Evolutionary conservation across 106 monocot species (phyloP), one percentile per base, ranked within the genome.

Genomic region (Cymbidium sinense): DNA sequence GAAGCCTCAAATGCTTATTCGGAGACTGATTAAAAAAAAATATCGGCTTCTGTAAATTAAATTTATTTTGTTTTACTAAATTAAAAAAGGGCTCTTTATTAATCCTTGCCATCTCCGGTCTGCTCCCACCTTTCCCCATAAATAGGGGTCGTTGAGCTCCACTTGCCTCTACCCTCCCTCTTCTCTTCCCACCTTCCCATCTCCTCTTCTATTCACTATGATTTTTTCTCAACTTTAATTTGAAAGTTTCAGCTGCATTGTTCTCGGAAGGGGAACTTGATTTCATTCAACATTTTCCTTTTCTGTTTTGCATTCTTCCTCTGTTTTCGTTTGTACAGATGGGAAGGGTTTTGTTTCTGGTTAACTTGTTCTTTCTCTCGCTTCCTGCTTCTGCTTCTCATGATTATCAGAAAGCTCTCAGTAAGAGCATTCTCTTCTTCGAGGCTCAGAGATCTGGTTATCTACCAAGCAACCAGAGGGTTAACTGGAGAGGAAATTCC

Each of bases 371-470:
- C 31, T 39, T 75, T 27, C 10, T 87, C 44, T 19, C 43, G 23
- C 54, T 25, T 70, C 79, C 33, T 27, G 86, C 76, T 10, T 27
- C 20, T 37, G 88, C 81, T 34, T 82, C 88, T 30, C 98, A 98
- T 80, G 96, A 98, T 81, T 94, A 98, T 69, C 79, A 81, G 44
- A 75, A 78, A 55, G 96, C 96, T 77, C 82, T 98, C 31, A 91
- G 80, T 44, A 94, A 94, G 86, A 87, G 91, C 85, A 85, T 94
- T 82, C 82, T 94, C 76, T 94, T 86, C 86, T 91, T 90, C 70
- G 94, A 98, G 85, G 96, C 96, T 18, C 96, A 98, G 88, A 90
- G 96, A 78, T 98, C 96, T 67, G 96, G 96, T 0, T 44, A 79
- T 50, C 85, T 98, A 13, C 96, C 96, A 18, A 39, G 78, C 4